Base-by-base conservation (phyloP, 2,329 filamentous ascomycete genomes). In the Whalleya microplaca region DNA sequence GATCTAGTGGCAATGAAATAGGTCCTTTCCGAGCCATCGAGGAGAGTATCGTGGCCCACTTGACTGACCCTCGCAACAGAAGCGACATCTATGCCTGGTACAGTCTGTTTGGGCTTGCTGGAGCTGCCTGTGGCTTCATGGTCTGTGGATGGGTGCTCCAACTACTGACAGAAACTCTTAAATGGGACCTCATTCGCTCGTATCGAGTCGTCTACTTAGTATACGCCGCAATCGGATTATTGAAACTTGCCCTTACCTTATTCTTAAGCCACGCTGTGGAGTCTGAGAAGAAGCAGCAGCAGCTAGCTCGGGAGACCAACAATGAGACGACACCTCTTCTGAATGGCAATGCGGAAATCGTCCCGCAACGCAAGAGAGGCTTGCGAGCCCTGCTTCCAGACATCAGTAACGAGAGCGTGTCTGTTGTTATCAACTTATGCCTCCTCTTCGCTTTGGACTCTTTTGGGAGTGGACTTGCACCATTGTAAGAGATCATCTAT, bases 1-100 rank as follows among this genome's bases (percentile, higher is more conserved):
- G 4, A 10, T 41, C 40, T n/a, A 84, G 83, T 65, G 85, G 84
- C 7, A 86, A 84, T 53, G 85, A 88, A 65, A 86, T 87, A 51
- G 84, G 84, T 0, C 85, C 84, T 0, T 87, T 88, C 57, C 76
- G 81, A 41, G 84, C 84, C 41, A 77, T 87, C 23, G 85, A 87
- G 65, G 84, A 87, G 70, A 84, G 81, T 16, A 80, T 81, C 4
- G 71, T 87, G 1, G 83, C 84, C 2, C 83, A 86, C 42, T 73
- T 87, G 2, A 84, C 80, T 0, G 66, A 71, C 0, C 63, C 75
- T 3, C 69, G 72, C 1, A 72, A 74, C 2, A 71, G 84, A 44
- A 76, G 78, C 54, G 83, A 87, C 64, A 75, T 87, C 23, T 87
- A 83, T 58, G 84, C 84, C 2, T 87, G 84, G 84, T 87, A 87